These are phyloP conservation scores for Phytopythium oedochilum DNA, from an alignment of 352 stramenopile species.

Conservation along the genomic window DNA sequence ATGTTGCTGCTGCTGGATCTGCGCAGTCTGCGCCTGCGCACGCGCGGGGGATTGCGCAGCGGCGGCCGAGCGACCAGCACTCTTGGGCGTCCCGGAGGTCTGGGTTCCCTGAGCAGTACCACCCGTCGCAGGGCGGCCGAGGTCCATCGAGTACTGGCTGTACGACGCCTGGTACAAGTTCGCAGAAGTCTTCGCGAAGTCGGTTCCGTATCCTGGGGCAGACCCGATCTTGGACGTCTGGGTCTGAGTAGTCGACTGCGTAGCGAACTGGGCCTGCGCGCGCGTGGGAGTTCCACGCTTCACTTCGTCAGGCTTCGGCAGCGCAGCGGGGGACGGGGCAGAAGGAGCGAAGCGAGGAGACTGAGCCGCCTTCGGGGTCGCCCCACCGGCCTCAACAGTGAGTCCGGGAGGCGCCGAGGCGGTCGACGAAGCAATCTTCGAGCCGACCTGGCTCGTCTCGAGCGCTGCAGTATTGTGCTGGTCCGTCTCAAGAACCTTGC, in stretches of 20 bases:
- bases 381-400: slow-evolving; percentile 59
- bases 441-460: slow-evolving; percentile 9
- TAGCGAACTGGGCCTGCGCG: slow-evolving; percentile 44
- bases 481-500: slow-evolving; percentile 26
- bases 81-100: slow-evolving; percentile 61
- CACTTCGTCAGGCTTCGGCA: slow-evolving; percentile 84
- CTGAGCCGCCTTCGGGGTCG: slow-evolving; percentile 60
- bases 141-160: slow-evolving; percentile 79
- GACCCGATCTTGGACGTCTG: slow-evolving; percentile 61
- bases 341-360: slow-evolving; percentile 69
- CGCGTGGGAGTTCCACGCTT: slow-evolving; percentile 70
- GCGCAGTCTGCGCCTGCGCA: slow-evolving; percentile 3
- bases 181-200: slow-evolving; percentile 55
- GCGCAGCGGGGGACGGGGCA: slow-evolving; percentile 75
- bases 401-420: slow-evolving; percentile 65
- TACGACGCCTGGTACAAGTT: slow-evolving; percentile 77
- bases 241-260: slow-evolving; percentile 20
- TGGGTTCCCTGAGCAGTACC: slow-evolving; percentile 19
- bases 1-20: slow-evolving; percentile 4
- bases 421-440: slow-evolving; percentile 22
- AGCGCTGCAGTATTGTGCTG: slow-evolving; percentile 10
- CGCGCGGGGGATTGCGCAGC: slow-evolving; percentile 59
- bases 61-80: slow-evolving; percentile 18
- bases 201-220: slow-evolving; percentile 36
- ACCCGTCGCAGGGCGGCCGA: slow-evolving; percentile 27